A percentile compares a stretch with the other conserved stretches of the same genome.
phyloP scores from a whole-genome alignment of 352 stramenopile genomes.

The Globisporangium irregulare region DNA sequence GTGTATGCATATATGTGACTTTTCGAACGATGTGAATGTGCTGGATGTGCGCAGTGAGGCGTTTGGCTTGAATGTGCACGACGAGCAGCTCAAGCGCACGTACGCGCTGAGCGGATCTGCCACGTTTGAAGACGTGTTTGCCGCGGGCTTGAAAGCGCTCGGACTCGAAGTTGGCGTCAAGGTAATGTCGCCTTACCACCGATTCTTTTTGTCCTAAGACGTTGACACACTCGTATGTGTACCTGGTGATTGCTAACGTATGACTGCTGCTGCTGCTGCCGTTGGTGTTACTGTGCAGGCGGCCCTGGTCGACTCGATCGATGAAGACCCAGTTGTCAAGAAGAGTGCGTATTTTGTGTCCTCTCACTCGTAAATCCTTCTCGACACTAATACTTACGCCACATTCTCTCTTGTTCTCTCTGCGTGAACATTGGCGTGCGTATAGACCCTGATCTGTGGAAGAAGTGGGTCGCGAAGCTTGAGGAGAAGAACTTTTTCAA shows the following conservation, averaged over 20 bases:
- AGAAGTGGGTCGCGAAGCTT: slow-evolving; percentile 85
- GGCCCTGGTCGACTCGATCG: slow-evolving; percentile 24
- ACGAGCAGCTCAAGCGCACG: slow-evolving; percentile 49
- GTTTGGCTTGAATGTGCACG: slow-evolving; percentile 60
- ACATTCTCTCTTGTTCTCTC: not conserved
- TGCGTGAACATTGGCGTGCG: not conserved
- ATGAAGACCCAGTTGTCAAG: slow-evolving; percentile 67
- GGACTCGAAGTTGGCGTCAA: slow-evolving; percentile 40
- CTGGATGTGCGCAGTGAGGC: slow-evolving; percentile 42
- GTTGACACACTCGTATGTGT: not conserved
- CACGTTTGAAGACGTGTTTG: slow-evolving; percentile 70
- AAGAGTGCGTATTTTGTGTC: slow-evolving; percentile 43
- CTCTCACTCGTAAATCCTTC: not conserved
- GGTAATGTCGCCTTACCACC: not conserved
- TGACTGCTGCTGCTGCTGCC: not conserved
- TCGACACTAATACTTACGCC: not conserved
- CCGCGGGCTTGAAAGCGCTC: slow-evolving; percentile 59
- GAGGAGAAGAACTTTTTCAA: slow-evolving; percentile 87
- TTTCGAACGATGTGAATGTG: not conserved
- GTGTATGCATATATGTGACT: not conserved
- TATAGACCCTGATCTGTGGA: slow-evolving; percentile 79
- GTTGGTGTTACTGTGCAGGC: slow-evolving; percentile 1
- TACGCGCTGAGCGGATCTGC: slow-evolving; percentile 40
- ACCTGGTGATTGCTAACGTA: not conserved
- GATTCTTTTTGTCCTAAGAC: not conserved